Base-by-base conservation (phyloP, 2,329 filamentous ascomycete species). In the Lojkania enalia region DNA sequence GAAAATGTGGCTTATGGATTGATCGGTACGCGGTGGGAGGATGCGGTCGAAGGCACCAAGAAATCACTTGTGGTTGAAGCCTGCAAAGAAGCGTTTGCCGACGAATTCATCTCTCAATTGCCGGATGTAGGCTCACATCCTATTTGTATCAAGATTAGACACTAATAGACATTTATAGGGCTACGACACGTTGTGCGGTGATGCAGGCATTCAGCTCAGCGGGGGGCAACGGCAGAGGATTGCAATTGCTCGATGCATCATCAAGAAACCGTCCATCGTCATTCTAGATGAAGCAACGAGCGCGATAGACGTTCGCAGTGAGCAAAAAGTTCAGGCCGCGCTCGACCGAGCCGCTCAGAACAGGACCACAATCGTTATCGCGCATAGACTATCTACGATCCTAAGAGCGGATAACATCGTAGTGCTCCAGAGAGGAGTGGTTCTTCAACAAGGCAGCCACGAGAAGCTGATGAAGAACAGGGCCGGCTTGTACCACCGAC, bases 151-250 rank as follows among this genome's bases (percentile, higher is more conserved):
- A 4, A 15, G 5, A 19, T 11, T 4, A 85, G 55, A 85, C 92
- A 64, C 82, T 36, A 16, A 21, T 30, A 32, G 27, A 3, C 20
- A n/a, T 39, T 14, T 25, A 20, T 20, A 96, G 63, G 87, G 88
- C 1, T 97, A 97, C 60, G 82, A 95, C 52, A 97, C 92, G 0
- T 84, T 94, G 52, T 91, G 96, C 13, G 94, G 92, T 42, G 90
- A 96, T 69, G 85, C 89, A 51, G 92, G 92, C 4, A 92, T 96
- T 66, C 75, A 95, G 38, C 78, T 97, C 9, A 95, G 88, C 43
- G 92, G 92, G 64, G 92, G 92, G 20, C 92, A 97, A 71, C 95
- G 95, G 70, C 92, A 97, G 71, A 86, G 92, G 55, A 94, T 96
- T 63, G 90, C 90, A 6, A 96, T 96, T 70, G 90, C 91, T 5